Evolutionary conservation across 2,329 filamentous ascomycete species (phyloP), one percentile per base, ranked within the genome.

Genomic region (Fusarium nurragi): DNA sequence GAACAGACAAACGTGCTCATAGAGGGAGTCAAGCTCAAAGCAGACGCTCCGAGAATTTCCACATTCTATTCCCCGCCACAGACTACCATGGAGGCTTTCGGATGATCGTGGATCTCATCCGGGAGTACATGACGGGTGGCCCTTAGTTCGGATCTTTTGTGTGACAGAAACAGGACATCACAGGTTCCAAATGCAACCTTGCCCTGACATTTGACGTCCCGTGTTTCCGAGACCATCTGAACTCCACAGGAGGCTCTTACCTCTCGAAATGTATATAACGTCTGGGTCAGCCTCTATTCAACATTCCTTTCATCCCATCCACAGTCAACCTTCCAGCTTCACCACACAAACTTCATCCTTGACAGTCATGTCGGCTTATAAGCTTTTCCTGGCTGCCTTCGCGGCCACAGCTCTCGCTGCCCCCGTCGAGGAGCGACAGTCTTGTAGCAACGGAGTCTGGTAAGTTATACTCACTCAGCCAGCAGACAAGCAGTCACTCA

Each of bases 401-500:
- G 55, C 61, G 13, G 64, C 60, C 44, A 62, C 74, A 34, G 76
- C 74, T 62, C 68, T 81, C 14, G 80, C 78, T 47, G 77, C 75
- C 21, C 81, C 81, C 19, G 40, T 68, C 11, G 58, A 70, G 26
- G 64, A 72, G 45, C 71, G 79, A 43, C 79, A 81, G 63, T 74
- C 71, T 22, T 71, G 68, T 21, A 52, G 60, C 11, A 60, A 43
- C 34, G 64, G 49, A 34, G 57, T 45, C 4, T 71, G 68, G 68
- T 71, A 45, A 21, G 66, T 43, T 3, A 1, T 9, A 6, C 1
- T 3, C 2, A 6, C 2, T 0, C 1, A 4, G 1, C 6, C 1
- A 10, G 5, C 9, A 22, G 0, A 5, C 0, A 2, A 2, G 7
- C 8, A 13, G 3, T 7, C 10, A 21, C 56, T 69, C 1, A 69